Evolutionary conservation across 345 rosid genomes (phyloP), one percentile per base, ranked within the genome.

Genomic region (Combretum micranthum): DNA sequence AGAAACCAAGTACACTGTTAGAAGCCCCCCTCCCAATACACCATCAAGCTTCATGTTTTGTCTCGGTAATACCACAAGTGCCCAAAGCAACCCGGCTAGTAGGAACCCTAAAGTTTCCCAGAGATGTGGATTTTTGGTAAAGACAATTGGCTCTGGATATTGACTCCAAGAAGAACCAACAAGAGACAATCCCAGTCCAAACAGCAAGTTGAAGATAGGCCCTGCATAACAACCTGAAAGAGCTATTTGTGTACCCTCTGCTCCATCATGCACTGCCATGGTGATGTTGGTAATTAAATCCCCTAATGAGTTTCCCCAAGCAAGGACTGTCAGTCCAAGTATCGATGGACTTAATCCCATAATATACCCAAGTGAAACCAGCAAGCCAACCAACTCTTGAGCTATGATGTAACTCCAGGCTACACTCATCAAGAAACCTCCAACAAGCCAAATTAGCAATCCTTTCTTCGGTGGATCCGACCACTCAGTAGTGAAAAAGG

Each of bases 231-330:
- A 88, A 1, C 97, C 97, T 0, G 96, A 78, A 50, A 92, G 63
- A 3, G 96, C 95, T 44, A 86, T 65, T 18, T 92, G 97, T 0
- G 83, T 88, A 12, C 98, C 95, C 48, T 74, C 69, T 3, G 68
- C 62, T 13, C 97, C 87, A 49, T 93, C 89, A 20, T 79, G 80
- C 64, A 77, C 19, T 0, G 97, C 90, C 75, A 88, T 66, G 13
- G 93, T 80, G 50, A 78, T 60, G 57, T 88, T 83, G 37, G 98
- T 80, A 25, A 88, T 77, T 42, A 92, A 62, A 69, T 92, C 95
- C 20, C 97, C 96, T 1, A 86, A 44, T 3, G 98, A 92, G 66
- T 92, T 92, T 3, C 98, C 98, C 98, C 98, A 88, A 8, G 98
- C 93, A 17, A 92, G 75, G 54, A 85, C 82, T 3, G 97, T 92